phyloP scores from a whole-genome alignment of 805 yeast genomes.

The Candida ortonii region DNA sequence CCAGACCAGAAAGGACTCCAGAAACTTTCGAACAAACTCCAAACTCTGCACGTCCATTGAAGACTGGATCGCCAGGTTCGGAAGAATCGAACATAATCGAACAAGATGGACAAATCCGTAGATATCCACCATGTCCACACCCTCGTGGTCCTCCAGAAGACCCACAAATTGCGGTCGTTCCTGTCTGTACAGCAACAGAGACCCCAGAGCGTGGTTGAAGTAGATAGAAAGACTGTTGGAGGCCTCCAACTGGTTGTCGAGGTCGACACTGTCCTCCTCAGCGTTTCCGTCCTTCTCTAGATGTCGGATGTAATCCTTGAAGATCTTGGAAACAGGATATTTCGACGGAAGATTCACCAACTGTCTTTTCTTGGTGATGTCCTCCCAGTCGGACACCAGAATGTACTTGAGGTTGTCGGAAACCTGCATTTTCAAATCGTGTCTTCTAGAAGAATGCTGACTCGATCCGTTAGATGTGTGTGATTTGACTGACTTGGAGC shows the following conservation, averaged over 20 bases:
- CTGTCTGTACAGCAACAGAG: conserved; percentile 66
- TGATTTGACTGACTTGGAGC: background rate
- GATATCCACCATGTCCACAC: conserved; percentile 35
- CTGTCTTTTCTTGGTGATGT: conserved; percentile 74
- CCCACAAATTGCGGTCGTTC: conserved; percentile 73
- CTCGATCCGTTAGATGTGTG: conserved; percentile 1
- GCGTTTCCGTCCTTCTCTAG: conserved; percentile 22
- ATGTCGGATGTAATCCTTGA: conserved; percentile 44
- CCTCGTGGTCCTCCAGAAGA: conserved; percentile 33
- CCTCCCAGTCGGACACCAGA: conserved; percentile 93
- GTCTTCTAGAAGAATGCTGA: conserved; percentile 1
- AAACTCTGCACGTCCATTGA: conserved; percentile 77
- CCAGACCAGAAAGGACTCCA: conserved; percentile 53
- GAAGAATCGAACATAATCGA: conserved; percentile 72
- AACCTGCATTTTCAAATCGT: conserved; percentile 54
- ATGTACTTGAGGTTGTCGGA: conserved; percentile 66
- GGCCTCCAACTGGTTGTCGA: conserved; percentile 63
- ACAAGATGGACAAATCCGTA: conserved; percentile 85
- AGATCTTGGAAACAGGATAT: conserved; percentile 50
- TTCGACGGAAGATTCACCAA: conserved; percentile 62
- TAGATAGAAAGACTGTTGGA: conserved; percentile 65
- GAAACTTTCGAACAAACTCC: conserved; percentile 48
- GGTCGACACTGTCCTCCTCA: conserved; percentile 38
- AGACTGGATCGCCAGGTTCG: conserved; percentile 77
- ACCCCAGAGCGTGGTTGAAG: conserved; percentile 71